Base-by-base conservation (phyloP, 352 stramenopile species). In the Phytopythium chamaehyphon region DNA sequence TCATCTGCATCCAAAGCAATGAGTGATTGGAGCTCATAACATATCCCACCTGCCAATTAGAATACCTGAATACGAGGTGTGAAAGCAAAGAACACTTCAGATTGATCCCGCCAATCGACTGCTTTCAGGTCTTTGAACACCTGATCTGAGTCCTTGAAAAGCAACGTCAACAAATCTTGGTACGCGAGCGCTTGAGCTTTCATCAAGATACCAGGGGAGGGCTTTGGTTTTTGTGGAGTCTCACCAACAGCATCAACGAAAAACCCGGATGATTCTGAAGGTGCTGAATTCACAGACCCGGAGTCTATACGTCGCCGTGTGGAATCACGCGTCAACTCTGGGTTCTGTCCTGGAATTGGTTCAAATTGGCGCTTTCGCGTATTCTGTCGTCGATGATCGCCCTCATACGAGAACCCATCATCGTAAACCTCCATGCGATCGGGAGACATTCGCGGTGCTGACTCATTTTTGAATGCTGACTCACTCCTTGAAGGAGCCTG, bases 141-240 rank as follows among this genome's bases (percentile, higher is more conserved):
- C 8, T 67, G 61, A 8, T 77, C 51, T 35, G 53, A 62, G 60
- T 85, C 63, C 38, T 59, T 59, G 33, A 90, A 80, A 26, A 89
- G 52, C 36, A 73, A 54, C n/a, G 59, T 52, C 45, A 92, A 44
- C 14, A 92, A 40, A 44, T 83, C 69, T 40, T 88, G 70, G 46
- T 92, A 92, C 23, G 62, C 57, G 0, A 83, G 71, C 4, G 83
- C 77, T 36, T 68, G 70, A 28, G 63, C 54, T 51, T 80, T 64
- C n/a, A 70, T 49, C 6, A 61, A 46, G 54, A 65, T 50, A 59
- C 80, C 60, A 44, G 61, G 66, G 8, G 54, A 64, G 4, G 65
- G 71, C 16, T 58, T 35, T 18, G 52, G 52, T 3, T 46, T 22
- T 24, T 58, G 40, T 21, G 49, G 68, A 12, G 53, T 36, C 24